phyloP scores from a whole-genome alignment of 768 basidiomycete species.

The Boletus sensibilis region DNA sequence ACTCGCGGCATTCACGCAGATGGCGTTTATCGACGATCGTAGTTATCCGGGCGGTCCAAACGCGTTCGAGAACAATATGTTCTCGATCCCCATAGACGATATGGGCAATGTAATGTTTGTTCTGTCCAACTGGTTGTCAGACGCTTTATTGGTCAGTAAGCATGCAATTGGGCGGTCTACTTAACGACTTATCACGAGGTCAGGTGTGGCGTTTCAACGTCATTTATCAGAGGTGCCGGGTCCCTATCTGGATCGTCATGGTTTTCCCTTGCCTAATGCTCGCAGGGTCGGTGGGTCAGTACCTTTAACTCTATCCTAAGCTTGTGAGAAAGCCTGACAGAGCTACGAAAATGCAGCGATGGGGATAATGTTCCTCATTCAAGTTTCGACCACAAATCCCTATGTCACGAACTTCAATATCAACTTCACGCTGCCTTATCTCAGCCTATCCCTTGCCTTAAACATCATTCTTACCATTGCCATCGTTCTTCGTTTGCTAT shows the following conservation, averaged over 20 bases:
- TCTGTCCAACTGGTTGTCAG: constrained; percentile 17
- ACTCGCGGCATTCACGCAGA: constrained; percentile 23
- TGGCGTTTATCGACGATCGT: constrained; percentile 33
- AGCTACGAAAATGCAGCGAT: not conserved
- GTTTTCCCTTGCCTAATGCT: constrained; percentile 11
- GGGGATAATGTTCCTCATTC: constrained; percentile 10
- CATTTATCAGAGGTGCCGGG: constrained; percentile 10
- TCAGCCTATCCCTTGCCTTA: constrained; percentile 27
- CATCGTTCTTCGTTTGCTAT: constrained; percentile 31
- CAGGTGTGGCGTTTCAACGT: constrained; percentile 22
- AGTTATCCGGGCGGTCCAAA: constrained; percentile 34
- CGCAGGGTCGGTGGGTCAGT: constrained; percentile 7
- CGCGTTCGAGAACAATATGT: constrained; percentile 22
- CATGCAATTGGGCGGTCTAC: not conserved
- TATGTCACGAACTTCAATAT: constrained; percentile 4
- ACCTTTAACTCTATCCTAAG: not conserved
- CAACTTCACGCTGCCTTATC: constrained; percentile 26
- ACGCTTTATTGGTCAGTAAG: constrained; percentile 19
- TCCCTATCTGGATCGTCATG: constrained; percentile 10
- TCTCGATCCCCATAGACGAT: constrained; percentile 19
- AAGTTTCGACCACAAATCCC: constrained; percentile 13
- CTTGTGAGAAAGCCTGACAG: not conserved
- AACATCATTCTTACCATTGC: constrained; percentile 35
- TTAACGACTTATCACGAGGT: not conserved
- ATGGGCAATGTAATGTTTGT: constrained; percentile 11